Percentiles rank a stretch among this genome's conserved stretches.
These are phyloP conservation scores for Leishmania martiniquensis DNA, from an alignment of 208 protist genomes.

Conservation along the genomic window DNA sequence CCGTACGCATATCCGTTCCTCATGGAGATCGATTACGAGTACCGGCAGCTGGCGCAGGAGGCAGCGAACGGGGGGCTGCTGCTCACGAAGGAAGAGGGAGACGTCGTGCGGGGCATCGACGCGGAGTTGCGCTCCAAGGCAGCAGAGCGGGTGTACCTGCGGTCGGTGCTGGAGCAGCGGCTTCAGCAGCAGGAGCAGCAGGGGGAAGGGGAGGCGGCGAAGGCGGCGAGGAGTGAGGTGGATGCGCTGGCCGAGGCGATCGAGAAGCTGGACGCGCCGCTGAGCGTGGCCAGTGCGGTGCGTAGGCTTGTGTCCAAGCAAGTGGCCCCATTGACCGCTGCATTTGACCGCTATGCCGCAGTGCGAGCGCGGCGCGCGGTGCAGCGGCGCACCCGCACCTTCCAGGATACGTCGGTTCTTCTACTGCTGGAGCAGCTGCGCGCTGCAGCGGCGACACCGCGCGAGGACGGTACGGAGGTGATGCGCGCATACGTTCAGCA, in stretches of 20 bases:
- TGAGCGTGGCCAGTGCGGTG: slow-evolving; percentile 13
- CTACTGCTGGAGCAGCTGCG: slow-evolving; percentile 29
- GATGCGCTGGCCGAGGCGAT: slow-evolving; percentile 22
- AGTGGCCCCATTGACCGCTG: slow-evolving; percentile 8
- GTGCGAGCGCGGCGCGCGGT: slow-evolving; percentile 16
- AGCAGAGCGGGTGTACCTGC: slow-evolving; percentile 23
- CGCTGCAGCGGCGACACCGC: slow-evolving; percentile 30
- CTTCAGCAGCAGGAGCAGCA: not conserved
- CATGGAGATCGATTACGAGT: slow-evolving; percentile 61
- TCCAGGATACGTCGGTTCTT: slow-evolving; percentile 24
- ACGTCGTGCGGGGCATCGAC: slow-evolving; percentile 52
- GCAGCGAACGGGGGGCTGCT: slow-evolving; percentile 39
- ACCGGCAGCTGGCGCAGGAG: slow-evolving; percentile 41
- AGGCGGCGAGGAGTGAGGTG: slow-evolving; percentile 1
- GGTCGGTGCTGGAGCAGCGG: slow-evolving; percentile 20
- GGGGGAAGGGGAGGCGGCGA: not conserved
- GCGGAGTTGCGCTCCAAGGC: slow-evolving; percentile 34
- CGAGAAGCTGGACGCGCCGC: slow-evolving; percentile 13
- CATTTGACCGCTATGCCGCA: slow-evolving; percentile 21
- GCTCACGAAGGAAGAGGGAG: slow-evolving; percentile 48
- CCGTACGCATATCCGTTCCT: slow-evolving; percentile 51
- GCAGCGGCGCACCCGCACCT: slow-evolving; percentile 33
- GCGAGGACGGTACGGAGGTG: slow-evolving; percentile 47
- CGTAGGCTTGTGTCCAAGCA: slow-evolving; percentile 21
- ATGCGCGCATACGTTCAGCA: slow-evolving; percentile 54